Evolutionary conservation across 2,329 filamentous ascomycete species (phyloP), one percentile per base, ranked within the genome.

Genomic region (Cladophialophora carrionii): DNA sequence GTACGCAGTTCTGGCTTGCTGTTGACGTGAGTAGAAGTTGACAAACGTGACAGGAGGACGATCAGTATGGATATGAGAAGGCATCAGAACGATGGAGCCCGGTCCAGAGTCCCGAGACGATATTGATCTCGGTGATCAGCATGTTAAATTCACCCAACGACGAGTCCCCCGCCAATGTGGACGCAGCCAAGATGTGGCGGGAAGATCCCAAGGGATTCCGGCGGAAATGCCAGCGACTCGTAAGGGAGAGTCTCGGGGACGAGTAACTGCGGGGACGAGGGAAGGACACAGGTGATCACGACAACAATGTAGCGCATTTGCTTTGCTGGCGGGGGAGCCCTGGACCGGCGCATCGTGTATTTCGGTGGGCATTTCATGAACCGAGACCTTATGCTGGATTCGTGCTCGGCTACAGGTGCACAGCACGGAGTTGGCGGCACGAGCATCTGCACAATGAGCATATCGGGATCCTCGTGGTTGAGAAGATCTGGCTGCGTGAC

Each of bases 21-120:
- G 24, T 24, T 20, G n/a, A 26, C 34, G 22, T 7, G 46, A 22
- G 29, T 22, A 31, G 20, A 26, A 37, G 57, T 43, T 60, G 31
- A 60, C 24, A 32, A 32, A 14, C 9, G 4, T 52, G 32, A 8
- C 32, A 55, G 4, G 93, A 91, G 79, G 93, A 97, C 74, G 95
- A 99, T 75, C 88, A 91, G 75, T 95, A 90, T 78, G 94, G 94
- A 60, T 99, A 99, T 81, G 95, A 99, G 78, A 85, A 86, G 29
- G 93, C 92, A 17, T 84, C 87, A 32, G 95, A 99, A 83, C 87
- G 95, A 66, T 99, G 95, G 95, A 90, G 86, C 65, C 95, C 95
- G 31, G 94, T 98, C 1, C 95, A 98, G 78, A 93, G 90, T 12
- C 93, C 94, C 60, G 94, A 97, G 83, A 96, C 92, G 24, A 98